Evolutionary conservation across 306 rosid species (phyloP).

Genomic region (Luffa acutangula): DNA sequence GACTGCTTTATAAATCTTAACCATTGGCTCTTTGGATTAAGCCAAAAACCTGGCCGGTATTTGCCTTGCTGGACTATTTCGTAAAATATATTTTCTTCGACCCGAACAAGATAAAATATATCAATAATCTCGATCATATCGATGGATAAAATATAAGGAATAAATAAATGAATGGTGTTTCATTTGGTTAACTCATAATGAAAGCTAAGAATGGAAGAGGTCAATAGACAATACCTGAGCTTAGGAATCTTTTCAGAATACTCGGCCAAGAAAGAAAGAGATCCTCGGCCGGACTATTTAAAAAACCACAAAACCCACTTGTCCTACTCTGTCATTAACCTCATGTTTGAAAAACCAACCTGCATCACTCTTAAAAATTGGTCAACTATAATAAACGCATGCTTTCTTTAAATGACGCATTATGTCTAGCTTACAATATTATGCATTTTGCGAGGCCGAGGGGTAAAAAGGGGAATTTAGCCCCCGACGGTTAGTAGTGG

Average conservation of each 20-base stretch:
- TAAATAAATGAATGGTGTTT: neutral
- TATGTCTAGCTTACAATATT: neutral
- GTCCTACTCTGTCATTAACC: neutral
- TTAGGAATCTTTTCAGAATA: neutral
- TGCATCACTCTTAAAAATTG: neutral
- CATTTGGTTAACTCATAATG: neutral
- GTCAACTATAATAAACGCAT: neutral
- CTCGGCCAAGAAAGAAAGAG: neutral
- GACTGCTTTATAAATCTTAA: neutral
- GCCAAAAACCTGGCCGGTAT: slow-evolving; percentile 10
- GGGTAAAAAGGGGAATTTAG: too few species aligned
- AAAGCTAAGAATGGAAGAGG: neutral
- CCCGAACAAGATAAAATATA: neutral
- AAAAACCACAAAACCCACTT: neutral
- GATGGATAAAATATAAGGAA: neutral
- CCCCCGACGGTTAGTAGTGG: too few species aligned
- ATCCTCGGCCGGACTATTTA: slow-evolving; percentile 4
- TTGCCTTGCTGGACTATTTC: neutral
- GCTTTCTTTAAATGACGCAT: neutral
- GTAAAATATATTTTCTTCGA: neutral
- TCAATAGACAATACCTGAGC: neutral
- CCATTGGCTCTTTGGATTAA: neutral
- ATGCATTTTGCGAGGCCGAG: neutral
- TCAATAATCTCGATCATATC: slow-evolving; percentile 1
- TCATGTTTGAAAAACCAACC: neutral